Evolutionary conservation across 495 filamentous ascomycete genomes (phyloP).

Genomic region (Articulospora tetracladia): DNA sequence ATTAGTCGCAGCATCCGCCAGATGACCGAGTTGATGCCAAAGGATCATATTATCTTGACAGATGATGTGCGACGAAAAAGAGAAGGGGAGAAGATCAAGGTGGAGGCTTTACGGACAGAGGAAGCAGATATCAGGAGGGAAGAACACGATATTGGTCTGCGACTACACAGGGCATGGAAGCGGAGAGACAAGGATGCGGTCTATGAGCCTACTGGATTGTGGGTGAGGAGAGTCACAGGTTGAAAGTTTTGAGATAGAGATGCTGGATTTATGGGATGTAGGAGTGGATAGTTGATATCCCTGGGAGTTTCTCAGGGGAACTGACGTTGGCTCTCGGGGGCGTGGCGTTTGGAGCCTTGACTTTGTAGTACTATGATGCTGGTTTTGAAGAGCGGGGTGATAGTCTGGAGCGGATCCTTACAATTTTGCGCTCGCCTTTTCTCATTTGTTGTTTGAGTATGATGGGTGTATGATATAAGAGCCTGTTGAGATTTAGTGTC

Average conservation of each 20-base stretch:
- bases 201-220: constrained; percentile 69
- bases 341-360: not conserved
- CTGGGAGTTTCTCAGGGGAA: not conserved
- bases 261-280: not conserved
- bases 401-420: not conserved
- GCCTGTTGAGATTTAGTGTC: not conserved
- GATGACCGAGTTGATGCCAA: constrained; percentile 62
- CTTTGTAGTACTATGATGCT: not conserved
- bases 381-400: not conserved
- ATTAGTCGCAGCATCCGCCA: constrained; percentile 68
- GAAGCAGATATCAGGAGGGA: constrained; percentile 75
- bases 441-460: not conserved
- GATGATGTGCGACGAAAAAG: constrained; percentile 43
- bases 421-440: not conserved
- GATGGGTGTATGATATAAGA: not conserved
- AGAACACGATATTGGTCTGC: constrained; percentile 83
- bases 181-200: constrained; percentile 59
- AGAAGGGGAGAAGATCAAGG: constrained; percentile 67
- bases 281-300: not conserved
- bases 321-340: not conserved
- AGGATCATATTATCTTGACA: constrained; percentile 42
- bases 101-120: constrained; percentile 66
- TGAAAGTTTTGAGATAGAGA: constrained; percentile 15
- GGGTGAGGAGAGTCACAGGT: constrained; percentile 68
- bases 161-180: constrained; percentile 76